These are phyloP conservation scores for Penicillium dipodomyicola DNA, from an alignment of 495 filamentous ascomycete species.

Conservation along the genomic window DNA sequence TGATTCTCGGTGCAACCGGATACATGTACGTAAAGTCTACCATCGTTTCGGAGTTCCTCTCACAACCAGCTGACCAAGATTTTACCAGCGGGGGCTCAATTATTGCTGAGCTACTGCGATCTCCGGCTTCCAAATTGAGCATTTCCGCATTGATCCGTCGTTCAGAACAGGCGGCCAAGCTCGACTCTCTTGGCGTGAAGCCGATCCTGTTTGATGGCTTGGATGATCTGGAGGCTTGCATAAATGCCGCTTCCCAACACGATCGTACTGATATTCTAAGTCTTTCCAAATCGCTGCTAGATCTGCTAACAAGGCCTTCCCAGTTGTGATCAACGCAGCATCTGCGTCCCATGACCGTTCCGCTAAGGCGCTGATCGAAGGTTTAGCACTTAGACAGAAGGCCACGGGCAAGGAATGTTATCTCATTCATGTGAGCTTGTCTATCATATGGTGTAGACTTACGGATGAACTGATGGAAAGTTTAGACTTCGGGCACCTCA, in stretches of 20 bases:
- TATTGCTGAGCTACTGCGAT: neutral
- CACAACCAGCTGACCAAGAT: neutral
- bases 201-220: neutral
- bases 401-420: neutral
- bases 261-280: slow-evolving; percentile 2
- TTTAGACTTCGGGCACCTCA: slow-evolving; percentile 50
- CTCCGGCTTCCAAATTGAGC: neutral
- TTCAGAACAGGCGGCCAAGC: neutral
- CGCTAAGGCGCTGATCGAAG: slow-evolving; percentile 3
- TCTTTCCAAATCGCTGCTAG: neutral
- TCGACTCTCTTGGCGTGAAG: neutral
- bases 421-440: neutral
- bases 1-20: slow-evolving; percentile 6
- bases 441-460: neutral
- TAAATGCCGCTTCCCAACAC: neutral
- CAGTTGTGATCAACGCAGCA: slow-evolving; percentile 9
- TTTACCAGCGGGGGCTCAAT: neutral
- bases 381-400: neutral
- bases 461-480: slow-evolving; percentile 9
- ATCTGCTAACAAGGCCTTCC: neutral
- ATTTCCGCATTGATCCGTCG: slow-evolving; percentile 5
- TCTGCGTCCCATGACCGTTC: slow-evolving; percentile 2
- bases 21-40: slow-evolving; percentile 2
- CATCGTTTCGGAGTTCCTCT: neutral
- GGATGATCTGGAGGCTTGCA: slow-evolving; percentile 2